Evolutionary conservation across 257 asterid genomes (phyloP), one percentile per base, ranked within the genome.

Genomic region (Nemophila menziesii): DNA sequence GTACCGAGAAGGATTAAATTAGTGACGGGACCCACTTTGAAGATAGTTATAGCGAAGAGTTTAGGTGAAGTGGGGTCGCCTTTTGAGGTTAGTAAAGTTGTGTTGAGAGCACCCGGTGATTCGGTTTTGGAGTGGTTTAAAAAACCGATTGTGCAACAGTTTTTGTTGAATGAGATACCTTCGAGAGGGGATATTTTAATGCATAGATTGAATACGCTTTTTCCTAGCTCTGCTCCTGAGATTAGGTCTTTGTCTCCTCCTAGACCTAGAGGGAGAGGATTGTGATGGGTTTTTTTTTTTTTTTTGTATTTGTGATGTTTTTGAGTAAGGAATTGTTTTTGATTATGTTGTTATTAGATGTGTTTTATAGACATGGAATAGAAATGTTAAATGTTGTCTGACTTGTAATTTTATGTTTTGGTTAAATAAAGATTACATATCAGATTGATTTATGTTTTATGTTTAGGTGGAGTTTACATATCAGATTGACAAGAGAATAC

Each of bases 141-240:
- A 85, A 90, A 90, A 61, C 94, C 96, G 16, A 85, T 90, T 8
- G 96, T 90, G 16, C 96, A 85, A 67, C 94, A 90, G 54, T 85
- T 85, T 55, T 93, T 90, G 50, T 49, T 90, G 53, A 90, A 90
- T 46, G 98, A 85, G 76, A 85, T 90, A 55, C 98, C 98, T 16
- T 85, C 96, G 38, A 85, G 98, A 71, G 69, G 93, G 0, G 98
- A 90, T 39, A 77, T 90, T 63, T 67, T 90, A 67, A 90, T 90
- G 98, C 98, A 90, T 73, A 85, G 81, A 68, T 81, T 90, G 55
- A 90, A 90, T 50, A 70, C 62, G 1, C 67, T 78, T 47, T 90
- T 85, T 56, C 94, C 98, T 38, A 64, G 93, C 69, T 90, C 98
- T 39, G 96, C 98, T 7, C 98, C 98, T 42, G 98, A 85, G 62